Conservation (phyloP, 2,329 filamentous ascomycete genomes). For the Monosporascus sp. region DNA sequence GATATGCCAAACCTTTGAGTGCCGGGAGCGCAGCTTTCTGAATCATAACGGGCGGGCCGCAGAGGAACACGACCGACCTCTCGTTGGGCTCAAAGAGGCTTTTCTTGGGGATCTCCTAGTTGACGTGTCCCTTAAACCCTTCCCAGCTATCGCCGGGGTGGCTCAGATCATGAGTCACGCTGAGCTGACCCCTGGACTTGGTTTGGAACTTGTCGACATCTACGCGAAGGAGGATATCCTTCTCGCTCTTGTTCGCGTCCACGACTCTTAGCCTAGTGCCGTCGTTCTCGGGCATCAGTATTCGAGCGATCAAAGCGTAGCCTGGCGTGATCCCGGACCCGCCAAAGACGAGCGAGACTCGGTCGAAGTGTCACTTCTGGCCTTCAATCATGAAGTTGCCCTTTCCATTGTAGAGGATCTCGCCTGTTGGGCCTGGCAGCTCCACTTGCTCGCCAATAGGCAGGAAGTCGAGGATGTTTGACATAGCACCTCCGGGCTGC, state of each 20-base stretch:
- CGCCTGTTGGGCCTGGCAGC: conserved; percentile 44
- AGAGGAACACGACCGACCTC: conserved; percentile 39
- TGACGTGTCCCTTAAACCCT: conserved; percentile 38
- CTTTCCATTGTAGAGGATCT: conserved; percentile 42
- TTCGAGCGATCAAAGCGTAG: conserved; percentile 28
- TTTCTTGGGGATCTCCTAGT: conserved; percentile 33
- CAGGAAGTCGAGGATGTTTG: conserved; percentile 46
- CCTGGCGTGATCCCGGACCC: conserved; percentile 47
- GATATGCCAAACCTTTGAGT: conserved; percentile 25
- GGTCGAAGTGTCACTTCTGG: conserved; percentile 16
- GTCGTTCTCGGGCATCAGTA: background rate
- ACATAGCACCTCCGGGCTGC: conserved; percentile 48
- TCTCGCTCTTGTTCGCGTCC: background rate
- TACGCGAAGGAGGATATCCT: background rate
- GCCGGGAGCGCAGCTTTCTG: conserved; percentile 44
- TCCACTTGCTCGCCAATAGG: conserved; percentile 41
- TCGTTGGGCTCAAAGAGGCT: conserved; percentile 25
- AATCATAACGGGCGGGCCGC: conserved; percentile 45
- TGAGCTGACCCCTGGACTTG: conserved; percentile 13
- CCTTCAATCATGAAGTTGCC: conserved; percentile 40
- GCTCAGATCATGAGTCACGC: conserved; percentile 44
- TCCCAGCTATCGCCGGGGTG: conserved; percentile 37
- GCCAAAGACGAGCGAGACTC: conserved; percentile 42
- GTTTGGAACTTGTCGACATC: background rate
- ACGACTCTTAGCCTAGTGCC: background rate